A percentile compares a stretch with the other conserved stretches of the same genome.
phyloP scores from a whole-genome alignment of 1,139 yeast genomes.

The Magnusiomyces paraingens region DNA sequence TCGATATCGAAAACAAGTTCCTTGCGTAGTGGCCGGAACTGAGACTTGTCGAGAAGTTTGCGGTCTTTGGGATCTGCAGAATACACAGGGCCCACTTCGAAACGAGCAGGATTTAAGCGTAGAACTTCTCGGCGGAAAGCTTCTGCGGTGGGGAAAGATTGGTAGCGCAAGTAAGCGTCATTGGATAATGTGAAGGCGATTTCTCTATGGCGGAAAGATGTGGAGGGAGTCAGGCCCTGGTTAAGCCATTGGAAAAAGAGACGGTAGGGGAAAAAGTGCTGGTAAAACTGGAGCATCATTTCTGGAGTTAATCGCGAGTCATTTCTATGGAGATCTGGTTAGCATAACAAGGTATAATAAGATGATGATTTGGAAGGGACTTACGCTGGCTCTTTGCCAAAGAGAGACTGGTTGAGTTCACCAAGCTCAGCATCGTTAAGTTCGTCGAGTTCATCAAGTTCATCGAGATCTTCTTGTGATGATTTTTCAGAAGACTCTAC shows the following conservation, averaged over 20 bases:
- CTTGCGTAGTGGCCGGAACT: conserved; percentile 74
- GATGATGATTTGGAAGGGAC: too few species aligned
- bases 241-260: conserved; percentile 80
- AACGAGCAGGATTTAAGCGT: conserved; percentile 76
- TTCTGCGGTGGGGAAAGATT: conserved; percentile 58
- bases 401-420: too few species aligned
- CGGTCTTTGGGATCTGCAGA: conserved; percentile 80
- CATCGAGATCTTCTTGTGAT: too few species aligned
- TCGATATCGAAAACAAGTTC: conserved; percentile 96
- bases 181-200: conserved; percentile 85
- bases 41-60: conserved; percentile 68
- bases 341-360: too few species aligned
- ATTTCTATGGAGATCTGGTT: background rate
- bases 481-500: too few species aligned
- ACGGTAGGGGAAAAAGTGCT: conserved; percentile 54
- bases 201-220: conserved; percentile 74
- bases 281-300: conserved; percentile 46
- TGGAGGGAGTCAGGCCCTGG: conserved; percentile 66
- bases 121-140: conserved; percentile 75
- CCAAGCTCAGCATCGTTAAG: too few species aligned
- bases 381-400: too few species aligned
- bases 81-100: conserved; percentile 92
- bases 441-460: too few species aligned
- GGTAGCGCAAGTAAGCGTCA: conserved; percentile 78
- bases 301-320: background rate